Percentiles rank a stretch among this genome's conserved stretches.
Evolutionary conservation across 1,284 basidiomycete genomes (phyloP).

Genomic region (Papiliotrema laurentii): DNA sequence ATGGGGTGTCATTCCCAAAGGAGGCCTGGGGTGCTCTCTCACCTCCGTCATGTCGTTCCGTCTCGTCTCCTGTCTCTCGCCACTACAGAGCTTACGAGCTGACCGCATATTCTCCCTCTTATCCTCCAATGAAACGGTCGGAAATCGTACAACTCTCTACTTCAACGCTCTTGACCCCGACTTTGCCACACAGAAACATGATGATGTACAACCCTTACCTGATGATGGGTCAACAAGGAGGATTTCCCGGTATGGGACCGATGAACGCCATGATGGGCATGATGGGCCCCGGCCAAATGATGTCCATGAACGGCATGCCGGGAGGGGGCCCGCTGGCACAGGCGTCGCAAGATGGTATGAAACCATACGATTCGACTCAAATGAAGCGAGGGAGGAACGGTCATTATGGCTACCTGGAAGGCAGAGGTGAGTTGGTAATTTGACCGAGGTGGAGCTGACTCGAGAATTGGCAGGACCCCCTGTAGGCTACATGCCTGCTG

Average conservation of each 20-base stretch:
- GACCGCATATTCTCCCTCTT: background rate
- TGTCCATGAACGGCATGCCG: too few relatives aligned
- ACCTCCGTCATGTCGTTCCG: background rate
- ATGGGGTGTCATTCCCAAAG: background rate
- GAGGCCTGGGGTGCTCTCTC: background rate
- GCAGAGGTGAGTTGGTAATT: constrained; percentile 23
- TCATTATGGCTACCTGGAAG: constrained; percentile 40
- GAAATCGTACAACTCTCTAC: too few relatives aligned
- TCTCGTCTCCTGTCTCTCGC: background rate
- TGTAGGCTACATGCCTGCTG: constrained; percentile 29
- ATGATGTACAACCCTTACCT: constrained; percentile 14
- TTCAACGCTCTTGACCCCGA: too few relatives aligned
- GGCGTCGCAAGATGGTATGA: constrained; percentile 10
- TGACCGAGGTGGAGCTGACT: constrained; percentile 1
- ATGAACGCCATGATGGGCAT: constrained; percentile 14
- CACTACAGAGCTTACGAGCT: background rate
- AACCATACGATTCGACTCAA: constrained; percentile 28
- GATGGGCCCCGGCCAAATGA: constrained; percentile 3
- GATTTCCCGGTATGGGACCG: background rate
- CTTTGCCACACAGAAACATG: background rate
- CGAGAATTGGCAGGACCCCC: constrained; percentile 38
- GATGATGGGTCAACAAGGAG: constrained; percentile 8
- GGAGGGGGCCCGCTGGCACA: background rate
- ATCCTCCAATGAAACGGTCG: too few relatives aligned
- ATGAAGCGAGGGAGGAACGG: constrained; percentile 35